Evolutionary conservation across 768 basidiomycete species (phyloP).

Genomic region (Psilocybe azurescens): DNA sequence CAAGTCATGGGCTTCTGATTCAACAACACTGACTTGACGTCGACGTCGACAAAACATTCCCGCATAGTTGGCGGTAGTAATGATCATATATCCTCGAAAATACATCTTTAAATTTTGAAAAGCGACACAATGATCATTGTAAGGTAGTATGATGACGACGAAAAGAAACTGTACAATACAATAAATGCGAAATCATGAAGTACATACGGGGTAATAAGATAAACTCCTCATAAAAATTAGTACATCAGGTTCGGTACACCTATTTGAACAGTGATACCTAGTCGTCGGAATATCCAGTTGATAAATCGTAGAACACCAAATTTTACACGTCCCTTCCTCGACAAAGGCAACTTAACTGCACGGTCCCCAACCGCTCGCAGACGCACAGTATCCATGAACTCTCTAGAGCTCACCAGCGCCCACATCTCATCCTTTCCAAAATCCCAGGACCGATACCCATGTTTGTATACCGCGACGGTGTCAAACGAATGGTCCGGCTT

Average conservation of each 20-base stretch:
- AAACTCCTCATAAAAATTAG: neutral
- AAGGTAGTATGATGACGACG: neutral
- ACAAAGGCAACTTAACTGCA: neutral
- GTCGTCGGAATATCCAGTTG: neutral
- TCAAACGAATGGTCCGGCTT: conserved; percentile 21
- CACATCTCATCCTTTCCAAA: conserved; percentile 8
- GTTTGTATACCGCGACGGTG: conserved; percentile 20
- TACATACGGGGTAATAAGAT: neutral
- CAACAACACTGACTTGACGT: too few relatives aligned
- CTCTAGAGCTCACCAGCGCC: neutral
- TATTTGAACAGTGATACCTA: neutral
- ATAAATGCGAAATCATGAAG: neutral
- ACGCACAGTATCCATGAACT: neutral
- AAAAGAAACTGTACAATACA: neutral
- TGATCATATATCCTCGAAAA: too few relatives aligned
- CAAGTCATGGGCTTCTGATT: too few relatives aligned
- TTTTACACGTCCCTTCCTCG: neutral
- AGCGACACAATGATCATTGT: too few relatives aligned
- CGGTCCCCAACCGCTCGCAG: neutral
- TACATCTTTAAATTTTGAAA: too few relatives aligned
- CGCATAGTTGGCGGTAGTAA: too few relatives aligned
- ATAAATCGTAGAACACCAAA: neutral
- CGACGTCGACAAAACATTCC: too few relatives aligned
- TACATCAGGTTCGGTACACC: neutral
- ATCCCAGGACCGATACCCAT: conserved; percentile 23